These are phyloP conservation scores for Glycine latifolia DNA, from an alignment of 306 rosid species.

Conservation along the genomic window DNA sequence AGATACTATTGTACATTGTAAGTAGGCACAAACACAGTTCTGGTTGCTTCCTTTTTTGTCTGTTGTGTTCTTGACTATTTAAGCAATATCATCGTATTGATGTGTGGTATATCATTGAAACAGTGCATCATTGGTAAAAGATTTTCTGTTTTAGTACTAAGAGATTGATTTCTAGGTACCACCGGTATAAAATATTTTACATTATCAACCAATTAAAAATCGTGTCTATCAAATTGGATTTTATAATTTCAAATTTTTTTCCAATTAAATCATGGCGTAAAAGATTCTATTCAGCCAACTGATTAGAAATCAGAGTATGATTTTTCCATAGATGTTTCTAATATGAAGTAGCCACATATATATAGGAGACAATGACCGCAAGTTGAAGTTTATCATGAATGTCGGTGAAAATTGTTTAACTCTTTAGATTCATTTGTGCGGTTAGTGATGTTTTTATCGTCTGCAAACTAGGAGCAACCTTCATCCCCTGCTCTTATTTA, in stretches of 20 bases:
- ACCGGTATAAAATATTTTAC: no score
- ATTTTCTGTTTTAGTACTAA: no score
- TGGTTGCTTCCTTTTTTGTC: slow-evolving; percentile 1
- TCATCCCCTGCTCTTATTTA: neutral
- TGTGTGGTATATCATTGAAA: slow-evolving; percentile 3
- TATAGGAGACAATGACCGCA: neutral
- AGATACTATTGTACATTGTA: slow-evolving; percentile 80
- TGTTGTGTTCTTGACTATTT: slow-evolving; percentile 2
- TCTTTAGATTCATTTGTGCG: neutral
- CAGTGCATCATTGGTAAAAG: no score
- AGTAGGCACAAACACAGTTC: neutral
- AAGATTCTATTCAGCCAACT: no score
- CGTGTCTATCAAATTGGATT: neutral
- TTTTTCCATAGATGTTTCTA: neutral
- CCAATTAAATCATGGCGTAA: neutral
- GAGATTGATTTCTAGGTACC: no score
- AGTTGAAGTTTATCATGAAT: neutral
- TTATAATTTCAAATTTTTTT: no score
- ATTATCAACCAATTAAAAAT: neutral
- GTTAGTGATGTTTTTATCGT: slow-evolving; percentile 10
- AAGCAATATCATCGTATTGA: neutral
- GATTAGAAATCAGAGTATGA: no score
- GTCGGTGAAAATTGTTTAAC: neutral
- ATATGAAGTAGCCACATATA: neutral
- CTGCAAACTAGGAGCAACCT: slow-evolving; percentile 27